phyloP scores from a whole-genome alignment of 1,139 yeast genomes.

The Suhomyces taliae region DNA sequence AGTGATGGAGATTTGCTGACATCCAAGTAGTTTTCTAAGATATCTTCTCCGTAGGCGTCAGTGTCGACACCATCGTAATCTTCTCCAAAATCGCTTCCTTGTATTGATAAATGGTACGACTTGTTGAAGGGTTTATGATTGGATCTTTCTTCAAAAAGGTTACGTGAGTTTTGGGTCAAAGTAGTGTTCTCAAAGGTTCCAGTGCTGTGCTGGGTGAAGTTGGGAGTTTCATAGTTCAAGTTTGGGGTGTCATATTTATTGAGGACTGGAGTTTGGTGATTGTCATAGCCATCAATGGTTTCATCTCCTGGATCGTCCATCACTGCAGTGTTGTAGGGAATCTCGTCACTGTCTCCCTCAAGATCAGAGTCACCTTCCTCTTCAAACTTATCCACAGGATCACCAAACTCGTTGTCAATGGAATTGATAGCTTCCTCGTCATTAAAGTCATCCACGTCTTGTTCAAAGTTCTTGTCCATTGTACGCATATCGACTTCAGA shows the following conservation, averaged over 20 bases:
- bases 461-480: neutral
- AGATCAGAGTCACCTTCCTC: neutral
- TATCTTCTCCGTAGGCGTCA: slow-evolving; percentile 27
- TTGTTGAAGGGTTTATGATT: slow-evolving; percentile 17
- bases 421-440: neutral
- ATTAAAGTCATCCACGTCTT: neutral
- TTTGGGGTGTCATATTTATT: no score
- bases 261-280: no score
- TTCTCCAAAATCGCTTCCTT: slow-evolving; percentile 17
- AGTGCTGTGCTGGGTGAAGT: no score
- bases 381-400: no score
- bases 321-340: neutral
- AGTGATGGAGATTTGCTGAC: slow-evolving; percentile 22
- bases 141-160: neutral
- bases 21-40: slow-evolving; percentile 38
- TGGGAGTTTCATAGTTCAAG: no score
- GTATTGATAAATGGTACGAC: slow-evolving; percentile 35
- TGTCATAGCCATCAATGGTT: no score
- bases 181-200: neutral
- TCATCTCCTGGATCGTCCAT: neutral
- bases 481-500: neutral
- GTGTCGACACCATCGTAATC: slow-evolving; percentile 12
- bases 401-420: neutral
- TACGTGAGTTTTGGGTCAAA: neutral
- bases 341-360: neutral